Base-by-base conservation (phyloP, 2,329 filamentous ascomycete genomes). In the Diplodia seriata region DNA sequence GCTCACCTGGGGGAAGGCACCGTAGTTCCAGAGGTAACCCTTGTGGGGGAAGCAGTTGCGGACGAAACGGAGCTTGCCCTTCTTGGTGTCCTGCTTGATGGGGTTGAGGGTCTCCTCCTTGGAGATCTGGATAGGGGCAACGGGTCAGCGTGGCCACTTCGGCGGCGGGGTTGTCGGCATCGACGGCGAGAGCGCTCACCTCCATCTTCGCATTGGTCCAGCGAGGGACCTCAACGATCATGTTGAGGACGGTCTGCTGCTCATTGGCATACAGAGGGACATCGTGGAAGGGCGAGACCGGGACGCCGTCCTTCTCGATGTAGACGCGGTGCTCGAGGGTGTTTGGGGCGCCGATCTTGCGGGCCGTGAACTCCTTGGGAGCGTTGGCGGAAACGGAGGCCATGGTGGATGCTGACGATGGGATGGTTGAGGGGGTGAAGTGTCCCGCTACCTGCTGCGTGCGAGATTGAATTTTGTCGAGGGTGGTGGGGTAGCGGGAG, bases 41-140 rank as follows among this genome's bases (percentile, higher is more conserved):
- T 99, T 98, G 91, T 99, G 95, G 76, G 95, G 95, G 89, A 99
- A 99, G 90, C 95, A 99, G 91, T 99, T 99, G 85, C 95, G 93
- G 81, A 99, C 95, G 81, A 91, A 99, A 79, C 95, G 92, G 77
- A 98, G 93, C 89, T 97, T 98, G 88, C 94, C 95, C 89, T 99
- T 98, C 91, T 99, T 98, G 83, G 89, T 89, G 82, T 99, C 95
- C 87, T 99, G 95, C 90, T 97, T 97, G 87, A 97, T 97, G 80
- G 94, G 94, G 87, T 97, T 98, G 81, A 98, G 90, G 78, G 91
- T 87, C 84, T 99, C 95, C 80, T 98, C 94, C 87, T 98, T 98
- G 86, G 91, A 97, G 86, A 98, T 97, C 94, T 97, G 79, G 68
- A 47, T 70, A 73, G 62, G 50, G 38, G 57, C 40, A 49, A 43